Base-by-base conservation (phyloP, 306 rosid genomes). In the peach (Prunus persica) region DNA sequence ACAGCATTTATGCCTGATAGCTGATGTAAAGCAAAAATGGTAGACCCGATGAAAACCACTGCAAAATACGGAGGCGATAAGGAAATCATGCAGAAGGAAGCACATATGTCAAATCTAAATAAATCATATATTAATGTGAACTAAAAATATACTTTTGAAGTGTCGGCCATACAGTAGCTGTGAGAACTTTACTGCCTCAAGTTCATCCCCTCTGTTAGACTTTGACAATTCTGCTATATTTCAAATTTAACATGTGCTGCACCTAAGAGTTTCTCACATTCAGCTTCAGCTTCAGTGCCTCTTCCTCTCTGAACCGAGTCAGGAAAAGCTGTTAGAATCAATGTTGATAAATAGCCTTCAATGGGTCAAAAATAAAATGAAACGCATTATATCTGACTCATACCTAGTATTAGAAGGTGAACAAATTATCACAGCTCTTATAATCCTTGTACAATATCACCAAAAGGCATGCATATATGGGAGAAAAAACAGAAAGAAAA, bases 1-100 rank as follows among this genome's bases (percentile, higher is more conserved):
- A 92, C 85, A 54, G 96, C 97, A 80, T 92, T 92, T 84, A 92
- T 90, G 86, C 97, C 97, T 60, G 97, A 90, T 16, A 92, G 91
- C 84, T 92, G 97, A 88, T 92, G 97, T 76, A 92, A 90, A 58
- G 93, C 93, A 84, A 88, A 90, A 87, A 92, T 93, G 57, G 86
- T 11, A 78, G 92, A 92, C 69, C 97, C 97, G 74, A 90, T 86
- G 91, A 86, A 88, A 81, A 90, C 82, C 89, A 90, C 97, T 92
- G 96, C 96, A 90, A 90, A 84, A 90, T 72, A 76, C 73, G 65
- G 71, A 81, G 43, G 73, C 47, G 58, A 79, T 78, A 76, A 81
- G 86, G 86, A 57, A 84, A 81, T 62, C 50, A 47, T 75, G 32
- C 64, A 74, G 52, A 83, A 69, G 18, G 74, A 78, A 54, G 70